Base-by-base conservation (phyloP, 108 stramenopile species). In the Cyclotella baltica region DNA sequence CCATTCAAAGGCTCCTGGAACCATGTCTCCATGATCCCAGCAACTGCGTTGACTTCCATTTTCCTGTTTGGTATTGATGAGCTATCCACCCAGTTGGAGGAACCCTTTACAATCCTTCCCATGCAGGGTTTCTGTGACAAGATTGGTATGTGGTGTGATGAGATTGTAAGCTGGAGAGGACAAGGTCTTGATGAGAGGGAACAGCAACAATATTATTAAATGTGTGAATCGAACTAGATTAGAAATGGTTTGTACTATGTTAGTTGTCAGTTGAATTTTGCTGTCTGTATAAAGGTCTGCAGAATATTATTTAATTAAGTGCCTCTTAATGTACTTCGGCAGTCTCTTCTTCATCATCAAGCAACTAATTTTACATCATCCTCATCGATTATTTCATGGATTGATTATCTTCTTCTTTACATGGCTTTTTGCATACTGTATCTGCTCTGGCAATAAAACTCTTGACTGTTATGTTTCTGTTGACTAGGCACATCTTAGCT, bases 51-150 rank as follows among this genome's bases (percentile, higher is more conserved):
- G 34, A 68, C 87, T 28, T 85, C 86, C 23, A 52, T 91, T 10
- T 87, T 91, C 46, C 72, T 96, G 19, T 88, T 96, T 62, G 92
- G 95, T 37, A 93, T 96, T 67, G 95, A 96, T 76, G 95, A 96
- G 72, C 77, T 95, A 36, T 91, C 88, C 0, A 87, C 88, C 20
- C 91, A 92, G 52, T 55, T 96, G 62, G 95, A 96, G 73, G 93
- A 96, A 72, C 95, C 95, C 1, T 94, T 96, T 63, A 92, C 86
- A 34, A 91, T 96, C 57, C 78, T 96, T 23, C 95, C 95, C 15
- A 90, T 92, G 89, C 92, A 90, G 66, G 86, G 80, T 28, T 92
- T 90, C 72, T 90, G 92, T 55, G 92, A 92, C 65, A 89, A 89
- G 66, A 91, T 91, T 75, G 76, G 75, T 9, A 29, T 48, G 23